Conservation (phyloP, 371 early-diverging fungal species). For the Entomophthora muscae region DNA sequence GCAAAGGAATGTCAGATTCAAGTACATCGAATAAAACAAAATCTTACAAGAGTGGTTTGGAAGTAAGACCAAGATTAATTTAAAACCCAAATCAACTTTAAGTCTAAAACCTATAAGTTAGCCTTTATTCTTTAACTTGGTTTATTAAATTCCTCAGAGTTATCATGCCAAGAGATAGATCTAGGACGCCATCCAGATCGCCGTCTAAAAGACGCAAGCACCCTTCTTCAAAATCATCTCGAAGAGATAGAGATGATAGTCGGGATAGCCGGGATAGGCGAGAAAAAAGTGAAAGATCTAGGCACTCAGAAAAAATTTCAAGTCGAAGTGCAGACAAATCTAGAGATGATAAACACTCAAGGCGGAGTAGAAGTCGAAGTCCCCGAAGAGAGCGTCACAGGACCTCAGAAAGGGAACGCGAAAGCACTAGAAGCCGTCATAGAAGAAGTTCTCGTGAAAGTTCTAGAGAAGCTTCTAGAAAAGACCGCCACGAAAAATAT, state of each 20-base stretch:
- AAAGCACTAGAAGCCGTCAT: background rate
- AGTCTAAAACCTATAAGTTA: no score
- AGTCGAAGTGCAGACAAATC: background rate
- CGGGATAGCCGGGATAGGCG: background rate
- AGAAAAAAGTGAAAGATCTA: background rate
- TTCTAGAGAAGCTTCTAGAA: background rate
- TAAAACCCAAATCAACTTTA: no score
- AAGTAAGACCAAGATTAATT: no score
- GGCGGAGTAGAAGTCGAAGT: background rate
- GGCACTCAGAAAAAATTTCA: background rate
- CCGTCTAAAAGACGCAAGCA: background rate
- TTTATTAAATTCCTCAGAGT: no score
- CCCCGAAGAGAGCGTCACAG: background rate
- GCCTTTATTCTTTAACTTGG: no score
- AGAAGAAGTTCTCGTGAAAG: background rate
- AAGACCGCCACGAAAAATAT: background rate
- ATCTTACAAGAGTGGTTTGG: no score
- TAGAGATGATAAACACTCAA: background rate
- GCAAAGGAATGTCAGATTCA: no score
- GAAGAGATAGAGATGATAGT: background rate
- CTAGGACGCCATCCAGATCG: background rate
- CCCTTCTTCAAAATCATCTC: background rate
- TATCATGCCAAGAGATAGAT: no score
- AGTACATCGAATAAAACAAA: no score
- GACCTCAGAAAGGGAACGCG: background rate